Conservation (phyloP, 371 early-diverging fungal species). For the Nematocida sp. region DNA sequence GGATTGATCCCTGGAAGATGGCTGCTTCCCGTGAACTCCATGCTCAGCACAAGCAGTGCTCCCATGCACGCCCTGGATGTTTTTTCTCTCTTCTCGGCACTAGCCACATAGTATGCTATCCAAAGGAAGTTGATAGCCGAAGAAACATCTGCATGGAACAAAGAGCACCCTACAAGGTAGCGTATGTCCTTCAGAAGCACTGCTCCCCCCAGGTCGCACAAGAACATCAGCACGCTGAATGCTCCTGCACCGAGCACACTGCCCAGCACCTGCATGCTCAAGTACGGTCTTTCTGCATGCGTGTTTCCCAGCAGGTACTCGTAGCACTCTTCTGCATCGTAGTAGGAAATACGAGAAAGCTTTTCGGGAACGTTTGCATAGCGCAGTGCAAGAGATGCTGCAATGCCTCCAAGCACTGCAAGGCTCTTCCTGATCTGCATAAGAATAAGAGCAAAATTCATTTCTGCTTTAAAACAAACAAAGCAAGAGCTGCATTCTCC, state of each 20-base stretch:
- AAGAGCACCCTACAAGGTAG: slow-evolving; percentile 8
- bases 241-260: not conserved
- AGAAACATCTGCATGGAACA: not conserved
- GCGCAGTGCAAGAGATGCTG: not conserved
- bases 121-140: not conserved
- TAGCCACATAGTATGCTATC: not conserved
- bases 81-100: not conserved
- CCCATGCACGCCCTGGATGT: not conserved
- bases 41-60: not conserved
- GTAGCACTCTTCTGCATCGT: slow-evolving; percentile 20
- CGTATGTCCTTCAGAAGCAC: not conserved
- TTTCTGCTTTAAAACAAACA: slow-evolving; percentile 50
- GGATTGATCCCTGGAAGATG: slow-evolving; percentile 33
- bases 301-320: slow-evolving; percentile 23
- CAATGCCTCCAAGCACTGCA: not conserved
- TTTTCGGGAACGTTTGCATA: not conserved
- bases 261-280: not conserved
- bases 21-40: slow-evolving; percentile 6
- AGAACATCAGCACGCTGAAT: not conserved
- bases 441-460: not conserved
- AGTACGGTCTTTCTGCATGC: slow-evolving; percentile 15
- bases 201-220: not conserved
- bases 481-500: slow-evolving; percentile 51
- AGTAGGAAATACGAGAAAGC: slow-evolving; percentile 15
- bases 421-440: too few species aligned